Percentiles rank a stretch among this genome's conserved stretches.
phyloP scores from a whole-genome alignment of 129 eudicot genomes.

The Ambrosia trifida region DNA sequence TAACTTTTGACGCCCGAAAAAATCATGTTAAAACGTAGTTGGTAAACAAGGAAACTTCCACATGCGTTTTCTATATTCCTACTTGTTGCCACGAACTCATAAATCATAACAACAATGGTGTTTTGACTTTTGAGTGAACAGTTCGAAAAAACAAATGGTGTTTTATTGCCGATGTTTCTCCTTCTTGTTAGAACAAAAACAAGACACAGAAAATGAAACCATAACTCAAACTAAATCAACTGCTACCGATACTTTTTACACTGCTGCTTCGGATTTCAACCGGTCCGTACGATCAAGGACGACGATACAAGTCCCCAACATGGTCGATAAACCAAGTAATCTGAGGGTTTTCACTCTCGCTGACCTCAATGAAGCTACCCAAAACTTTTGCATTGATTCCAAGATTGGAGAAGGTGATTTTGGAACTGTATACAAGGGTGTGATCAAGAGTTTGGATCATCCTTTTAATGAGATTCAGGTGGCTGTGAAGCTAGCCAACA shows the following conservation, averaged over 20 bases:
- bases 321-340: constrained; percentile 51
- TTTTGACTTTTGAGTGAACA: no score
- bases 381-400: constrained; percentile 43
- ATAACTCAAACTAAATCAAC: not conserved
- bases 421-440: constrained; percentile 66
- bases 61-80: no score
- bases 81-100: no score
- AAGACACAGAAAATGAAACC: constrained; percentile 16
- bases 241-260: not conserved
- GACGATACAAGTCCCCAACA: no score
- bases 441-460: constrained; percentile 50
- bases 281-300: no score
- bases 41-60: no score
- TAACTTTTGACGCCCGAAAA: no score
- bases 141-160: constrained; percentile 13
- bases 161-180: constrained; percentile 32
- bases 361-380: constrained; percentile 62
- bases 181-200: not conserved
- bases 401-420: constrained; percentile 82
- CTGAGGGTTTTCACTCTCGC: constrained; percentile 54
- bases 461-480: constrained; percentile 50
- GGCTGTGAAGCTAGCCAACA: constrained; percentile 58
- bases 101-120: no score
- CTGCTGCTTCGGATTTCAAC: constrained; percentile 7
- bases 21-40: no score